Conservation (phyloP, 345 rosid genomes). For the Citrus trifoliata region DNA sequence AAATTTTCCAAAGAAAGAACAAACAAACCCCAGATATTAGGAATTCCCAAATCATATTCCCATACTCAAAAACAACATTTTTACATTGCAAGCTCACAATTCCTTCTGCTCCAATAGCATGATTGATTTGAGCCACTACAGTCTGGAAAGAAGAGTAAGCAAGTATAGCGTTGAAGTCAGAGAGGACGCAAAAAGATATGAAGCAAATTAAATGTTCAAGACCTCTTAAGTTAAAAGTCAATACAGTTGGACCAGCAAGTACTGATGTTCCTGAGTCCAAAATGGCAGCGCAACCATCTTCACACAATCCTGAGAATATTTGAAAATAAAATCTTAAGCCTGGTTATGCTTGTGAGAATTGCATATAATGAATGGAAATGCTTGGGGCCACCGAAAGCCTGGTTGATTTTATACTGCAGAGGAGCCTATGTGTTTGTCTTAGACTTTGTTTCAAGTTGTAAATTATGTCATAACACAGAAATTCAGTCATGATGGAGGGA, state of each 20-base stretch:
- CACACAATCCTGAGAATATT: constrained; percentile 44
- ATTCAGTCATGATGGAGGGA: background rate
- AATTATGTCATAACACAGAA: background rate
- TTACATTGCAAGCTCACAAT: constrained; percentile 46
- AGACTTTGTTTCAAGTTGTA: background rate
- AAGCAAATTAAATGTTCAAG: background rate
- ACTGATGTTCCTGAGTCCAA: constrained; percentile 56
- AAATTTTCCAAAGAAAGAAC: background rate
- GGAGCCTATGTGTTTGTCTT: background rate
- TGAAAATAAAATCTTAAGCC: background rate
- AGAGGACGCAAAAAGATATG: background rate
- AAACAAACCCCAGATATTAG: constrained; percentile 47
- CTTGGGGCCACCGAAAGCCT: background rate
- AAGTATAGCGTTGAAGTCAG: background rate
- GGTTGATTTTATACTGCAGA: background rate
- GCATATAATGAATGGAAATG: background rate
- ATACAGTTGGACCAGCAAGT: constrained; percentile 66
- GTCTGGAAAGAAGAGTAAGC: constrained; percentile 28
- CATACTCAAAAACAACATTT: constrained; percentile 33
- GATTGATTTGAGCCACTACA: constrained; percentile 49
- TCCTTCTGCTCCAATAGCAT: constrained; percentile 52
- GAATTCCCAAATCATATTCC: constrained; percentile 42
- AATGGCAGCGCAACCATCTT: constrained; percentile 42
- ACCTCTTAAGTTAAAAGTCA: background rate
- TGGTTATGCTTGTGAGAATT: background rate